These are phyloP conservation scores for Apiotrichum sp. DNA, from an alignment of 1,284 basidiomycete genomes.

Conservation along the genomic window DNA sequence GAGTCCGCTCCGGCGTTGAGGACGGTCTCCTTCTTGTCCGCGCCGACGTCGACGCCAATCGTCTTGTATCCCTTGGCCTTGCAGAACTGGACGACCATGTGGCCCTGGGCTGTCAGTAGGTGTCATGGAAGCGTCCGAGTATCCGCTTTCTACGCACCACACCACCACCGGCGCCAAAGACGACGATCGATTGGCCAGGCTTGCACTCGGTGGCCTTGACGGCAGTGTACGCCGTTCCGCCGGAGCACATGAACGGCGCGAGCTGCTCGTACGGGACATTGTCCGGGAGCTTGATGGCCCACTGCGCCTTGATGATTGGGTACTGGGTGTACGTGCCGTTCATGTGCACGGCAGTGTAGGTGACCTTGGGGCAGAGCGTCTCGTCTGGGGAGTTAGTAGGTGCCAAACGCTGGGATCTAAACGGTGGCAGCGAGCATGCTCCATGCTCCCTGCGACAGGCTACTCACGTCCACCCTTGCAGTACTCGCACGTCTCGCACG, in stretches of 20 bases:
- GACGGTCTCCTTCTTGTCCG: conserved; percentile 10
- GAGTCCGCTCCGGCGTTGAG: conserved; percentile 7
- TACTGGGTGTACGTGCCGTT: conserved; percentile 18
- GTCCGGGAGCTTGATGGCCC: conserved; percentile 15
- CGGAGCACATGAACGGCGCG: conserved; percentile 14
- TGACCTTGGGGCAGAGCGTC: conserved; percentile 14
- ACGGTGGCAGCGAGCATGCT: too few species aligned
- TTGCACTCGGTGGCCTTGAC: conserved; percentile 15
- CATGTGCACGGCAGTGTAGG: conserved; percentile 8
- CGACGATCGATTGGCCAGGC: conserved; percentile 7
- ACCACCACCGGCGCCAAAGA: conserved; percentile 16
- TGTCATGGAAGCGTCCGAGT: neutral
- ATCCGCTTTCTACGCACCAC: conserved; percentile 2
- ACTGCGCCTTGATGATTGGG: conserved; percentile 11
- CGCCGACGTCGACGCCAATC: conserved; percentile 17
- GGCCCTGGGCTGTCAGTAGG: conserved; percentile 1
- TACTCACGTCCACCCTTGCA: conserved; percentile 13
- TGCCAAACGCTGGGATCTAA: neutral
- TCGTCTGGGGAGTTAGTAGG: conserved; percentile 3
- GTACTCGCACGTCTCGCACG: conserved; percentile 16
- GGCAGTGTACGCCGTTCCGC: conserved; percentile 19
- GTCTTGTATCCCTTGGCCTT: conserved; percentile 13
- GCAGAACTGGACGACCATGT: conserved; percentile 20
- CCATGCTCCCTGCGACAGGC: neutral
- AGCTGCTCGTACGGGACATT: conserved; percentile 13